Conservation (phyloP, 176 grass and related monocot genomes). For the Cymbopogon citratus region DNA sequence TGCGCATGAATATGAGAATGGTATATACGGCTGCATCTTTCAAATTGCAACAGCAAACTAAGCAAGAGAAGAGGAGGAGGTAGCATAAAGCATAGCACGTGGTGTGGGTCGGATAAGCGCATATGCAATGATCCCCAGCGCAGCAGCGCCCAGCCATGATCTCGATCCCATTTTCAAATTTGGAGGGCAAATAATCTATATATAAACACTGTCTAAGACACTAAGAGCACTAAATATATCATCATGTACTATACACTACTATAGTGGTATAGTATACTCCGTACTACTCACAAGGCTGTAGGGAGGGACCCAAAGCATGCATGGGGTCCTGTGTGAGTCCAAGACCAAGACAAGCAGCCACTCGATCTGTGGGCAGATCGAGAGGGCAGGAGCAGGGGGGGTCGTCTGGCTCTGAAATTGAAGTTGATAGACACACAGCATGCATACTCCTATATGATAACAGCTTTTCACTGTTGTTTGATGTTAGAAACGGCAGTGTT, state of each 20-base stretch:
- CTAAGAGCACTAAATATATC: too few species aligned
- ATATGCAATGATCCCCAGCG: background rate
- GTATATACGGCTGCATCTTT: background rate
- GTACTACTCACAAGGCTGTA: too few species aligned
- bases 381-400: background rate
- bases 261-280: too few species aligned
- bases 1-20: too few species aligned
- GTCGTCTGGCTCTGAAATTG: background rate
- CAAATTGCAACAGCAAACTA: background rate
- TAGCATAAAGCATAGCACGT: background rate
- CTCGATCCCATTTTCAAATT: background rate
- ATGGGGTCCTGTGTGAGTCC: too few species aligned
- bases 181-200: background rate
- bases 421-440: background rate
- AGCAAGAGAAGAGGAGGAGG: background rate
- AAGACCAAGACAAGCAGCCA: too few species aligned
- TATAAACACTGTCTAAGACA: too few species aligned
- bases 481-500: background rate
- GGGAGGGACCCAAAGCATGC: too few species aligned
- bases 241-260: too few species aligned
- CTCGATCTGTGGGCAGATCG: too few species aligned
- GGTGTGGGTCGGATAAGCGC: background rate
- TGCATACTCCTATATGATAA: constrained; percentile 20
- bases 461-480: constrained; percentile 35
- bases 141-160: background rate